Evolutionary conservation across 257 asterid species (phyloP).

Genomic region (Marsdenia floribunda): DNA sequence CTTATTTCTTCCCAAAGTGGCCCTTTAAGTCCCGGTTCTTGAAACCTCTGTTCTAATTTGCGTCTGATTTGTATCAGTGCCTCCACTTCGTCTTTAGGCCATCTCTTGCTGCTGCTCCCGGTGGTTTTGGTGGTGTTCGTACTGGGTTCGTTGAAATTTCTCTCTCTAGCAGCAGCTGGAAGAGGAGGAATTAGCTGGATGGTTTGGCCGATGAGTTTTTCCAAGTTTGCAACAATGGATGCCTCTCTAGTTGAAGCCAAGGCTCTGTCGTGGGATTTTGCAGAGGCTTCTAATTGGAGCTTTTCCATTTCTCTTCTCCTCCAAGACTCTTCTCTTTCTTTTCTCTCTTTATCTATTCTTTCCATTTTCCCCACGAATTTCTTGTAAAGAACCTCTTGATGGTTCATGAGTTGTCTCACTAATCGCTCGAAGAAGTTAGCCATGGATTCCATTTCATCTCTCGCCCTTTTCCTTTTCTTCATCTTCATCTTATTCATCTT

Average conservation of each 20-base stretch:
- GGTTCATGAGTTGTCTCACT: slow-evolving; percentile 43
- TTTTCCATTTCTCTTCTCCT: slow-evolving; percentile 40
- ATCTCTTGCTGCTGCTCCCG: slow-evolving; percentile 9
- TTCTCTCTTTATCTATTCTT: slow-evolving; percentile 47
- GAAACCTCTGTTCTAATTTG: slow-evolving; percentile 22
- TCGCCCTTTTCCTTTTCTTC: slow-evolving; percentile 12
- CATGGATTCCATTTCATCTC: slow-evolving; percentile 24
- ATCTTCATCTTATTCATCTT: slow-evolving; percentile 20
- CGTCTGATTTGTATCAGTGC: slow-evolving; percentile 39
- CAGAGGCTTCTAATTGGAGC: slow-evolving; percentile 30
- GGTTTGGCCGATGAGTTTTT: slow-evolving; percentile 48
- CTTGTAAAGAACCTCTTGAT: slow-evolving; percentile 42
- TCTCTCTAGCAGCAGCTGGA: background rate
- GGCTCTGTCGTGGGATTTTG: slow-evolving; percentile 39
- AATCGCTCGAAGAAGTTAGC: slow-evolving; percentile 35
- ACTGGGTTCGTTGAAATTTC: slow-evolving; percentile 1
- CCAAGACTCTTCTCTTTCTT: slow-evolving; percentile 53
- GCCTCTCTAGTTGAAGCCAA: slow-evolving; percentile 41
- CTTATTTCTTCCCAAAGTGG: slow-evolving; percentile 25
- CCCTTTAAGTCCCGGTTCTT: slow-evolving; percentile 13
- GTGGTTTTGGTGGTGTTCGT: background rate
- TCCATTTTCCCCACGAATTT: slow-evolving; percentile 46
- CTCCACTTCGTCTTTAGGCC: slow-evolving; percentile 36
- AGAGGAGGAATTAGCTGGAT: slow-evolving; percentile 20
- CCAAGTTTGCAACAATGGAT: slow-evolving; percentile 46